Evolutionary conservation across 176 grass and related monocot genomes (phyloP).

Genomic region (Guadua angustifolia): DNA sequence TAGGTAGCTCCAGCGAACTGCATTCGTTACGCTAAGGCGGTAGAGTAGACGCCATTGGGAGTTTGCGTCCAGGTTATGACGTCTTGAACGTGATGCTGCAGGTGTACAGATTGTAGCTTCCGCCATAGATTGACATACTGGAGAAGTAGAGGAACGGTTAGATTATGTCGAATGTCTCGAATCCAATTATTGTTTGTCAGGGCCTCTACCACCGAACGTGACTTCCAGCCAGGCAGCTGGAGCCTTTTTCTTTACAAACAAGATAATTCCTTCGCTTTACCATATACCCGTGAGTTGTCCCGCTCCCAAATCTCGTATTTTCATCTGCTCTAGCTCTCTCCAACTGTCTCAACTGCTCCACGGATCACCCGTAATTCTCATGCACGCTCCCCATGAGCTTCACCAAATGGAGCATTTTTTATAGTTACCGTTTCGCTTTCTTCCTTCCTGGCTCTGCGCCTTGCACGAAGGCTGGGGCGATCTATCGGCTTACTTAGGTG

Average conservation of each 20-base stretch:
- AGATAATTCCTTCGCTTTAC: not conserved
- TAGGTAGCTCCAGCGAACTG: too few relatives aligned
- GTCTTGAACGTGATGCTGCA: too few relatives aligned
- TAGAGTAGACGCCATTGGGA: too few relatives aligned
- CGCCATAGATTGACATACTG: too few relatives aligned
- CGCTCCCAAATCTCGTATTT: not conserved
- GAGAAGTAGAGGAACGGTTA: too few relatives aligned
- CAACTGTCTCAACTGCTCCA: constrained; percentile 52
- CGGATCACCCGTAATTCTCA: constrained; percentile 10
- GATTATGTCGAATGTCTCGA: too few relatives aligned
- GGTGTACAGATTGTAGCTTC: too few relatives aligned
- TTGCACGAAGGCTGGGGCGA: not conserved
- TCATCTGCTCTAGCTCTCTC: constrained; percentile 26
- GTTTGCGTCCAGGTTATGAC: too few relatives aligned
- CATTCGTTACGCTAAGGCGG: too few relatives aligned
- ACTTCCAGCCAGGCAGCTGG: constrained; percentile 38
- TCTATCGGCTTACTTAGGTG: not conserved
- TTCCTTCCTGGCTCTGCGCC: not conserved
- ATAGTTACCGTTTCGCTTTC: not conserved
- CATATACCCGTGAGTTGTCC: constrained; percentile 19
- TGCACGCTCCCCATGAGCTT: not conserved
- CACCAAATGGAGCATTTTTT: not conserved
- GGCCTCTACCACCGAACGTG: too few relatives aligned
- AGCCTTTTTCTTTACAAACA: not conserved
- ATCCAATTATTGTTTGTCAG: too few relatives aligned